Conservation (phyloP, 106 monocot species). For the Dendrobium chrysotoxum region DNA sequence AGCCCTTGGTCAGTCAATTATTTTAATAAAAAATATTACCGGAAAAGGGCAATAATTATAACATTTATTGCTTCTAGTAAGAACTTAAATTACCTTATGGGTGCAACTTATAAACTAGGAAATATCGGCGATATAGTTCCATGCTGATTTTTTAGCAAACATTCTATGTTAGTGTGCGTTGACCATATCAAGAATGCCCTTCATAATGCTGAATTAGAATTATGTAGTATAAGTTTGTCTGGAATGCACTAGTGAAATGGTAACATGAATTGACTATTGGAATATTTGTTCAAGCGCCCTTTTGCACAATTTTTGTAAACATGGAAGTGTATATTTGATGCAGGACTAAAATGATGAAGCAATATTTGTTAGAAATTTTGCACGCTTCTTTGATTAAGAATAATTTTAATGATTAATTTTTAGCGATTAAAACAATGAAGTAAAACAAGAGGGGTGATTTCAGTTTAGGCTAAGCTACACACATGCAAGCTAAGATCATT, state of each 20-base stretch:
- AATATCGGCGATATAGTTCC: neutral
- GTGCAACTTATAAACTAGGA: neutral
- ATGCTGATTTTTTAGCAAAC: neutral
- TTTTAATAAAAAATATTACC: neutral
- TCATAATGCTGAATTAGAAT: neutral
- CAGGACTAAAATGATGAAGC: too few relatives aligned
- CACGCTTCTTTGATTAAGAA: too few relatives aligned
- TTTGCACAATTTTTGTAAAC: neutral
- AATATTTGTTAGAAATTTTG: too few relatives aligned
- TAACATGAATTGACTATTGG: neutral
- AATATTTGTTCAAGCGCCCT: neutral
- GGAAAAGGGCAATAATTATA: neutral
- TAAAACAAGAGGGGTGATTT: too few relatives aligned
- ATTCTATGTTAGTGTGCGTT: neutral
- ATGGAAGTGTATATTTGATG: neutral
- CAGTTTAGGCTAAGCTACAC: too few relatives aligned
- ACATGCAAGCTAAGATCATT: too few relatives aligned
- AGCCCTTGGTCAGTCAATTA: neutral
- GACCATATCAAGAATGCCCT: neutral
- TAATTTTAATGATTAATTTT: too few relatives aligned
- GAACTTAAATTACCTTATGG: neutral
- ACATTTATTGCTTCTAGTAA: neutral
- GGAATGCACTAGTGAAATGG: neutral
- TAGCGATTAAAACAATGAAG: too few relatives aligned
- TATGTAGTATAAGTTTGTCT: neutral